phyloP scores from a whole-genome alignment of 2,329 filamentous ascomycete genomes.

The Cadophora luteo-olivacea region DNA sequence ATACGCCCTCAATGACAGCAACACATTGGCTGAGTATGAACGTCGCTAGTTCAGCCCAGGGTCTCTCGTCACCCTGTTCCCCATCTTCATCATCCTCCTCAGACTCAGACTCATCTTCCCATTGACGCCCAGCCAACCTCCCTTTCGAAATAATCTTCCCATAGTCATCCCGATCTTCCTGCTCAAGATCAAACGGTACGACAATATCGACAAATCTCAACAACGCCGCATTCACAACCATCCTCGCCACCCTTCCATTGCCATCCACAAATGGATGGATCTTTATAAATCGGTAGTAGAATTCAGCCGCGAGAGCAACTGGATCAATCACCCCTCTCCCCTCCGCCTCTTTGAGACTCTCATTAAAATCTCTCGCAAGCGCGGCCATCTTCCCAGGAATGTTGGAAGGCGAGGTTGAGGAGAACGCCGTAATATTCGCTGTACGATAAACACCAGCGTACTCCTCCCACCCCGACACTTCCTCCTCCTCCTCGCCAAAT shows the following conservation, averaged over 20 bases:
- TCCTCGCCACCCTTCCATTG: not conserved
- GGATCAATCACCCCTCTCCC: not conserved
- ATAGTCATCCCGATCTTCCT: no score
- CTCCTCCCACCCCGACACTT: no score
- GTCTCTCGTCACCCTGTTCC: not conserved
- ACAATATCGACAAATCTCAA: not conserved
- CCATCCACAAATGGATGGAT: not conserved
- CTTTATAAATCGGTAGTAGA: not conserved
- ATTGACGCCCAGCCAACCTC: not conserved
- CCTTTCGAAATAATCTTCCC: no score
- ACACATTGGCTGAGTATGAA: not conserved
- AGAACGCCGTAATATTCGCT: no score
- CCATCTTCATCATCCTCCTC: not conserved
- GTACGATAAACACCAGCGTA: no score
- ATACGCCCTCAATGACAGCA: not conserved
- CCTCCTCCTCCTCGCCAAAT: not conserved
- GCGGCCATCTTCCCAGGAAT: not conserved
- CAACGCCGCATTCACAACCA: not conserved
- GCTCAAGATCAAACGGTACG: not conserved
- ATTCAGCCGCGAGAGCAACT: not conserved
- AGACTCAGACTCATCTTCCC: not conserved
- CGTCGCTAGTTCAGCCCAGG: not conserved
- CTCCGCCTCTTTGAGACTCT: not conserved
- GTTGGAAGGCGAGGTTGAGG: no score
- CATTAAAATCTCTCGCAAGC: not conserved